Conservation (phyloP, 768 basidiomycete species). For the Phlegmacium glaucopus region DNA sequence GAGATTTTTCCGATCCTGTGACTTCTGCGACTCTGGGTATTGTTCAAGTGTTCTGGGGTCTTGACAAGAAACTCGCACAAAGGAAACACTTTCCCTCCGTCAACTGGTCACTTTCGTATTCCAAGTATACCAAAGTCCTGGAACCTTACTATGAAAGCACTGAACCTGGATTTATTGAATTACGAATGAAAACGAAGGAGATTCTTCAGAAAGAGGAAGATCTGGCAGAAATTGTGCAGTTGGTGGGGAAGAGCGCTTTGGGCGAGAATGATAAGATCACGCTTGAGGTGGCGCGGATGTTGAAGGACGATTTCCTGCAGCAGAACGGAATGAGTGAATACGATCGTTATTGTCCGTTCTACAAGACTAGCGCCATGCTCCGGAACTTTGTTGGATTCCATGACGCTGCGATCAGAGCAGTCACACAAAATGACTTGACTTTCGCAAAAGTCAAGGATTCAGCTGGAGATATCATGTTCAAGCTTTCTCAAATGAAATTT, state of each 20-base stretch:
- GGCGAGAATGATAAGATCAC: constrained; percentile 99
- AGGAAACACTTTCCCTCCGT: constrained; percentile 99
- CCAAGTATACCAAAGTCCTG: constrained; percentile 94
- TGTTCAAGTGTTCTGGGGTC: constrained; percentile 99
- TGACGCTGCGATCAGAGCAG: constrained; percentile 83
- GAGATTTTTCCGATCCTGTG: constrained; percentile 99
- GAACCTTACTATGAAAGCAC: constrained; percentile 90
- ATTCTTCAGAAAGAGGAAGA: constrained; percentile 99
- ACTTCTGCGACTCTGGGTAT: constrained; percentile 97
- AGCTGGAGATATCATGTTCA: constrained; percentile 86
- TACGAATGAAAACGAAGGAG: constrained; percentile 91
- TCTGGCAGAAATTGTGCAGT: constrained; percentile 96
- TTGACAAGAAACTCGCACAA: constrained; percentile 98
- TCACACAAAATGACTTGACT: constrained; percentile 78
- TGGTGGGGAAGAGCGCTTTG: constrained; percentile 98
- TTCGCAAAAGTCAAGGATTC: constrained; percentile 87
- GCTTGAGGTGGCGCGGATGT: constrained; percentile 93
- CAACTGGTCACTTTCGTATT: constrained; percentile 99
- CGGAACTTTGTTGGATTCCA: constrained; percentile 93
- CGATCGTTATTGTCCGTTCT: constrained; percentile 97
- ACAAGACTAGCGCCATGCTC: constrained; percentile 97
- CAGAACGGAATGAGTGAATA: constrained; percentile 99
- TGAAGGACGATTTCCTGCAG: constrained; percentile 96
- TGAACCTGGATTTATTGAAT: constrained; percentile 92
- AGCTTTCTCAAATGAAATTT: constrained; percentile 99